Evolutionary conservation across 148 eudicot genomes (phyloP).

Genomic region (Chenopodium berlandieri): DNA sequence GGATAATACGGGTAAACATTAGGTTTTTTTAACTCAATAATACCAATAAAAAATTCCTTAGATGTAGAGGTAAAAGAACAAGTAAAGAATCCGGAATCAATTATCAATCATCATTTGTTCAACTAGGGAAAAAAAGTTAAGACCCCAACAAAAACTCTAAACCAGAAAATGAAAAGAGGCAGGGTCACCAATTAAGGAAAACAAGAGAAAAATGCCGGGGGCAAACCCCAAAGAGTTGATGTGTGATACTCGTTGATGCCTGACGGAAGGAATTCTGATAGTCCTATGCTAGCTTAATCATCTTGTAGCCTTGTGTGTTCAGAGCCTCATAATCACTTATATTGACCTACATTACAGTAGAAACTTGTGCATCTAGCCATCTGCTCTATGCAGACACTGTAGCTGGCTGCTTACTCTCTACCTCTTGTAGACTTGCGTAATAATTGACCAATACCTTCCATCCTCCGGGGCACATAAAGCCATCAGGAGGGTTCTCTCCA

Average conservation of each 20-base stretch:
- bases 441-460: constrained; percentile 77
- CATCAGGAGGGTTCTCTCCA: constrained; percentile 85
- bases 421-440: constrained; percentile 62
- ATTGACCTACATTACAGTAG: not conserved
- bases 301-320: not conserved
- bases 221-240: not conserved
- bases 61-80: too few species aligned
- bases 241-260: too few species aligned
- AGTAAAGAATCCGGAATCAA: not conserved
- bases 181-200: not conserved
- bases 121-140: not conserved
- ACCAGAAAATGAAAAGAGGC: not conserved
- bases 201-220: not conserved
- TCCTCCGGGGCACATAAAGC: constrained; percentile 89
- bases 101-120: not conserved
- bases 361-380: constrained; percentile 15
- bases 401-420: constrained; percentile 45
- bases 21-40: too few species aligned
- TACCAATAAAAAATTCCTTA: too few species aligned
- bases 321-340: not conserved
- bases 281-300: constrained; percentile 9
- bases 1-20: too few species aligned
- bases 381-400: constrained; percentile 20
- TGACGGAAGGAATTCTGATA: not conserved
- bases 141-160: not conserved